Evolutionary conservation across 805 yeast species (phyloP).

Genomic region (Candida hispaniensis): DNA sequence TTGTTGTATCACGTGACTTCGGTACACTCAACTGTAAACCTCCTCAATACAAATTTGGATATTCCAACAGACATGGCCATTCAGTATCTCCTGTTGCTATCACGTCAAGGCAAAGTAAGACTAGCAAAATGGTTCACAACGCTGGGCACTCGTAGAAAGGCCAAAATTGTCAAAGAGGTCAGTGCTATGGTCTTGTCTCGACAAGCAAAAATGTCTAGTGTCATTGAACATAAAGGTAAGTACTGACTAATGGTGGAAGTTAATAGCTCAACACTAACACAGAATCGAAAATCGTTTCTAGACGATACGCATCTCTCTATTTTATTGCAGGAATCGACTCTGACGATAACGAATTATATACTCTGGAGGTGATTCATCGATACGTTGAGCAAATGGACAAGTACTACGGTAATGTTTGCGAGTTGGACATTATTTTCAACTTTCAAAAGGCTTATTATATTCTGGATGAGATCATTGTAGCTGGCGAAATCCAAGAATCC

Average conservation of each 20-base stretch:
- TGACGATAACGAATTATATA: conserved; percentile 75
- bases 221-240: conserved; percentile 63
- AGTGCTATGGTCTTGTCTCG: conserved; percentile 77
- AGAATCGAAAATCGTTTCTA: conserved; percentile 74
- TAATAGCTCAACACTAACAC: conserved; percentile 7
- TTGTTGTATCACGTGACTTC: too few species aligned
- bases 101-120: conserved; percentile 92
- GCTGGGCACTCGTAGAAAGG: conserved; percentile 72
- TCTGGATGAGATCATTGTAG: conserved; percentile 78
- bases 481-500: conserved; percentile 79
- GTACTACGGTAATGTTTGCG: conserved; percentile 91
- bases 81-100: conserved; percentile 67
- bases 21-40: too few species aligned
- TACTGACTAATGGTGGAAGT: background rate
- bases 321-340: conserved; percentile 79
- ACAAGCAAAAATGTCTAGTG: conserved; percentile 91
- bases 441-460: conserved; percentile 90
- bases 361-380: conserved; percentile 80
- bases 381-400: conserved; percentile 96
- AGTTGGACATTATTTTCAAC: conserved; percentile 90
- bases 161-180: conserved; percentile 72
- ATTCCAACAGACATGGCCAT: conserved; percentile 45
- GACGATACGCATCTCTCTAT: conserved; percentile 87
- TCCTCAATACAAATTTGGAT: too few species aligned
- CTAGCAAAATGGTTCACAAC: conserved; percentile 89